Evolutionary conservation across 768 basidiomycete species (phyloP).

Genomic region (Naematelia encephala): DNA sequence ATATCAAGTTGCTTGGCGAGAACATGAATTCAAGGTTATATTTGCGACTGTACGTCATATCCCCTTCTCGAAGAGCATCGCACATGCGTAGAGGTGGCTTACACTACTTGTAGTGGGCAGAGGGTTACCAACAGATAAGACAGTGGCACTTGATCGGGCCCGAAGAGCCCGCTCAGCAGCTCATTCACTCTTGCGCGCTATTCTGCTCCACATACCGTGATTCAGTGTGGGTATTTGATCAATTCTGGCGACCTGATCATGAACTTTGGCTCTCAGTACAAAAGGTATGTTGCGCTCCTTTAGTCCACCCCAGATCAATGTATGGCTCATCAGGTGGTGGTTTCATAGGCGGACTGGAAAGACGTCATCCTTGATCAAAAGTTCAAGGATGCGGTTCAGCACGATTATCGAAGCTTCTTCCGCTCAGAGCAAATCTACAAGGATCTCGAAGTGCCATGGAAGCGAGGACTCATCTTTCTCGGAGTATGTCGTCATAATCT

Average conservation of each 20-base stretch:
- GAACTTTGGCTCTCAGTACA: slow-evolving; percentile 57
- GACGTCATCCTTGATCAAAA: slow-evolving; percentile 48
- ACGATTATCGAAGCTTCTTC: slow-evolving; percentile 78
- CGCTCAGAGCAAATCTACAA: slow-evolving; percentile 70
- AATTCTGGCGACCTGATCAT: slow-evolving; percentile 64
- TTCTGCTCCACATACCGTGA: slow-evolving; percentile 18
- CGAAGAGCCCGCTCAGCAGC: slow-evolving; percentile 14
- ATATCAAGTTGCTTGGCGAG: slow-evolving; percentile 28
- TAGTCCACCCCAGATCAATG: no score
- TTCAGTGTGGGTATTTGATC: slow-evolving; percentile 68
- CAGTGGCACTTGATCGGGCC: slow-evolving; percentile 33
- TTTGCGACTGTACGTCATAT: slow-evolving; percentile 33
- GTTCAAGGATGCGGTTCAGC: slow-evolving; percentile 66
- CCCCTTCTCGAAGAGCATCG: background rate
- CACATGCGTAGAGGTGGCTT: slow-evolving; percentile 1
- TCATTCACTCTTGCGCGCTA: slow-evolving; percentile 23
- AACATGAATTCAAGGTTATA: slow-evolving; percentile 26
- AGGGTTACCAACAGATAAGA: slow-evolving; percentile 16
- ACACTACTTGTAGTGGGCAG: slow-evolving; percentile 12
- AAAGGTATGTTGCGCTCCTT: slow-evolving; percentile 20
- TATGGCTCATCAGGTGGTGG: no score
- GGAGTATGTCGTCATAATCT: slow-evolving; percentile 56
- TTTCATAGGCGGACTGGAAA: slow-evolving; percentile 40
- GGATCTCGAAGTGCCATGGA: slow-evolving; percentile 75
- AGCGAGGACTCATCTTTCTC: slow-evolving; percentile 78